phyloP scores from a whole-genome alignment of 768 basidiomycete species.

The Pleurotus salmoneostramineus region DNA sequence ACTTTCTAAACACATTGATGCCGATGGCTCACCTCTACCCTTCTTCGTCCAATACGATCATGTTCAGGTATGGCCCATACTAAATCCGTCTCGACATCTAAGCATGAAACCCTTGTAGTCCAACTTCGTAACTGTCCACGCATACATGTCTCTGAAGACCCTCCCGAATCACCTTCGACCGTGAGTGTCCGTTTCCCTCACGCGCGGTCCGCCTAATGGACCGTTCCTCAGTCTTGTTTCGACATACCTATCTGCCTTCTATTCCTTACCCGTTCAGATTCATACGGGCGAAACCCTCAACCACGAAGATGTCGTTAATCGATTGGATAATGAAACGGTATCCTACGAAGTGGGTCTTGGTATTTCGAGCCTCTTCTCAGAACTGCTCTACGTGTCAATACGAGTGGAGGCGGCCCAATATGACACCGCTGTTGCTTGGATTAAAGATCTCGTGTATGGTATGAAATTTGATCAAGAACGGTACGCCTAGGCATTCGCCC shows the following conservation, averaged over 20 bases:
- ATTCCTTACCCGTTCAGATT: conserved; percentile 78
- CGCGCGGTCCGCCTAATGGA: neutral
- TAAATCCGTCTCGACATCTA: conserved; percentile 2
- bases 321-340: conserved; percentile 88
- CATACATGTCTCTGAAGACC: conserved; percentile 70
- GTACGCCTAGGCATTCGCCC: conserved; percentile 28
- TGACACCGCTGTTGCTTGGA: conserved; percentile 79
- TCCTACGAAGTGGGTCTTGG: conserved; percentile 76
- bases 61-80: conserved; percentile 51
- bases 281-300: conserved; percentile 64
- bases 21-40: conserved; percentile 66
- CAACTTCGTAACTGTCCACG: conserved; percentile 84
- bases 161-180: conserved; percentile 76
- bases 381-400: conserved; percentile 70
- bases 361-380: conserved; percentile 60
- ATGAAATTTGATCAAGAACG: conserved; percentile 77
- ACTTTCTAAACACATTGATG: conserved; percentile 59
- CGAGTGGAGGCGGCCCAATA: conserved; percentile 84
- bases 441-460: conserved; percentile 75
- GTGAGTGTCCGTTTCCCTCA: conserved; percentile 31
- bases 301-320: conserved; percentile 90
- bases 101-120: conserved; percentile 48
- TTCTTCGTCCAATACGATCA: conserved; percentile 95
- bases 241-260: conserved; percentile 80
- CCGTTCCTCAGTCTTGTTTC: conserved; percentile 57